A percentile compares a stretch with the other conserved stretches of the same genome.
These are phyloP conservation scores for Ascochyta fabae DNA, from an alignment of 2,329 filamentous ascomycete genomes.

Conservation along the genomic window DNA sequence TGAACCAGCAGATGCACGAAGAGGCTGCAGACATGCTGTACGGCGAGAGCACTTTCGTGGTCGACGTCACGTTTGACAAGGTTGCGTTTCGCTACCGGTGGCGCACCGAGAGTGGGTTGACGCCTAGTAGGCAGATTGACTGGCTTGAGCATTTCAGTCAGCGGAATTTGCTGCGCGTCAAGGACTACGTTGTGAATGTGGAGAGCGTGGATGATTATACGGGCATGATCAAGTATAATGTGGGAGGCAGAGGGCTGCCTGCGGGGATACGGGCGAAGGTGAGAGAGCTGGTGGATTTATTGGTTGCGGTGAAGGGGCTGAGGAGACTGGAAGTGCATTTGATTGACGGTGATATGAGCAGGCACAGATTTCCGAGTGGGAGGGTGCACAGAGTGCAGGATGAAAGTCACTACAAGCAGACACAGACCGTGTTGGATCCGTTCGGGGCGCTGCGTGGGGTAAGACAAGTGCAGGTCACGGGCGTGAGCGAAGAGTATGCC, in stretches of 20 bases:
- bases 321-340: conserved; percentile 41
- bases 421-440: conserved; percentile 53
- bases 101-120: conserved; percentile 51
- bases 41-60: conserved; percentile 54
- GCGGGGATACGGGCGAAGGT: conserved; percentile 53
- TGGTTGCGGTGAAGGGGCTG: conserved; percentile 37
- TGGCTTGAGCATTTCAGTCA: conserved; percentile 54
- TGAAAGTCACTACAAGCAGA: conserved; percentile 42
- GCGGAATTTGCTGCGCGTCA: conserved; percentile 51
- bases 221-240: conserved; percentile 60
- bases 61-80: conserved; percentile 53
- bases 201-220: conserved; percentile 58
- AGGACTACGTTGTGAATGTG: conserved; percentile 52
- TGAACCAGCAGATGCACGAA: conserved; percentile 52
- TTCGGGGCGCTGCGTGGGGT: conserved; percentile 48
- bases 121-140: conserved; percentile 48
- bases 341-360: conserved; percentile 38
- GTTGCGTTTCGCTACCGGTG: conserved; percentile 55
- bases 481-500: conserved; percentile 50
- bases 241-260: conserved; percentile 52
- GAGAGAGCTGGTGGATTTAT: conserved; percentile 48
- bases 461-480: conserved; percentile 45
- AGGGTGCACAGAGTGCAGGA: conserved; percentile 45
- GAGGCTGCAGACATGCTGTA: conserved; percentile 57
- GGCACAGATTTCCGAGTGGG: conserved; percentile 37